These are phyloP conservation scores for Zygotorulaspora florentina DNA, from an alignment of 805 yeast genomes.

Conservation along the genomic window DNA sequence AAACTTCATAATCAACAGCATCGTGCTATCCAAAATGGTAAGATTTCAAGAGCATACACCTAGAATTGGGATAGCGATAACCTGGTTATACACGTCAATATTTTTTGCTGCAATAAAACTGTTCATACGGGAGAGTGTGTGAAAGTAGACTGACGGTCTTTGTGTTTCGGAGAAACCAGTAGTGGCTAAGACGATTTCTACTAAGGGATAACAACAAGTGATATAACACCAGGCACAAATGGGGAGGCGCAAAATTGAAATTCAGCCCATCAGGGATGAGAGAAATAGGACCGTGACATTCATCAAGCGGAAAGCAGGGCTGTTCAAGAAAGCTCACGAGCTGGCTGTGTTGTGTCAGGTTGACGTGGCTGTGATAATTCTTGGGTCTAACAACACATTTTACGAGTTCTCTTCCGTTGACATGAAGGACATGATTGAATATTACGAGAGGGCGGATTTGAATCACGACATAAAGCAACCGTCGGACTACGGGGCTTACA, in stretches of 20 bases:
- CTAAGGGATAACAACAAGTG: too few species aligned
- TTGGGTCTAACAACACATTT: conserved; percentile 76
- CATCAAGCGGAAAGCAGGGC: conserved; percentile 89
- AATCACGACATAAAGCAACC: conserved; percentile 62
- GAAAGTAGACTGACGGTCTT: too few species aligned
- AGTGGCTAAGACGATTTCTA: too few species aligned
- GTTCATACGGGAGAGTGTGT: too few species aligned
- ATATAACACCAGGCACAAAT: conserved; percentile 36
- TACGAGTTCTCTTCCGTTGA: conserved; percentile 80
- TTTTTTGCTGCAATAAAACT: too few species aligned
- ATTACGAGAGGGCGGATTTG: conserved; percentile 34
- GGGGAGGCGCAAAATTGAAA: conserved; percentile 97
- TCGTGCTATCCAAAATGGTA: too few species aligned
- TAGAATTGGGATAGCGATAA: too few species aligned
- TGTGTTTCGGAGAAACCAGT: too few species aligned
- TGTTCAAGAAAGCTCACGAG: conserved; percentile 63
- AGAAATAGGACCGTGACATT: conserved; percentile 69
- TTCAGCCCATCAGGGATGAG: conserved; percentile 86
- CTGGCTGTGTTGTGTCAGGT: conserved; percentile 87
- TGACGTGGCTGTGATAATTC: conserved; percentile 83
- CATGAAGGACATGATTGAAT: conserved; percentile 46
- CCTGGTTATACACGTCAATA: too few species aligned
- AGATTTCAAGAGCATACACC: too few species aligned
- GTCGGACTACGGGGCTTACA: conserved; percentile 60
- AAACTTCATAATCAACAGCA: too few species aligned